Percentiles rank a stretch among this genome's conserved stretches.
phyloP scores from a whole-genome alignment of 2,329 filamentous ascomycete genomes.

The Colletotrichum sp. region DNA sequence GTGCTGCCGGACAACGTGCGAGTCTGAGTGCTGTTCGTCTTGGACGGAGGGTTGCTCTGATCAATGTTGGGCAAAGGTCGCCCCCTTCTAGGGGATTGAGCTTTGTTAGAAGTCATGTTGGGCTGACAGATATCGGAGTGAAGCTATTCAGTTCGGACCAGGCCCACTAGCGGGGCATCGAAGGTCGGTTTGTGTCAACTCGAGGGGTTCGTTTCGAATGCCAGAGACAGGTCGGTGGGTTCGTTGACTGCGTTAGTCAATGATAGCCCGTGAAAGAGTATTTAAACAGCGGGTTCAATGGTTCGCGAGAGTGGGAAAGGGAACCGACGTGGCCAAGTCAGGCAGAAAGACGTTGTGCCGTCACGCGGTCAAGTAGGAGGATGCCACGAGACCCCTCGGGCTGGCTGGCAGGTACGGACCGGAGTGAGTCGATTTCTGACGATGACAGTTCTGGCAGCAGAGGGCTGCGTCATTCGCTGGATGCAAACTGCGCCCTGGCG shows the following conservation, averaged over 20 bases:
- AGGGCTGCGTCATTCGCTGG: conserved; percentile 20
- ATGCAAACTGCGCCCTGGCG: conserved; percentile 15
- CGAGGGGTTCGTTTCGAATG: background rate
- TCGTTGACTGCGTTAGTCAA: background rate
- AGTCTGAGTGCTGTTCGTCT: background rate
- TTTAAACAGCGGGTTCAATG: background rate
- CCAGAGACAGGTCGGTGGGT: background rate
- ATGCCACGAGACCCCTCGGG: conserved; percentile 22
- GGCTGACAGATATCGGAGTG: background rate
- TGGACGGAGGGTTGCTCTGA: background rate
- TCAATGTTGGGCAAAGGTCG: conserved; percentile 14
- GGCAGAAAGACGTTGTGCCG: conserved; percentile 9
- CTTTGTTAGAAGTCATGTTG: conserved; percentile 13
- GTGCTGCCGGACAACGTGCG: conserved; percentile 3
- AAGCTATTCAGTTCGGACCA: conserved; percentile 1
- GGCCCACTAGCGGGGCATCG: conserved; percentile 14
- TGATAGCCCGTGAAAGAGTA: background rate
- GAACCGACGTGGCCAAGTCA: background rate
- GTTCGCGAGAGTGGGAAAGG: background rate
- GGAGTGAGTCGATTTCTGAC: conserved; percentile 18
- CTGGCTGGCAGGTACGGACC: conserved; percentile 6
- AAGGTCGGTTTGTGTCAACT: background rate
- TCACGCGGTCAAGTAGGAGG: conserved; percentile 24
- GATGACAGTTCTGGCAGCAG: conserved; percentile 16
- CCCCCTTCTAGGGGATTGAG: conserved; percentile 9